Conservation (phyloP, 768 basidiomycete species). For the Boletus sp. region DNA sequence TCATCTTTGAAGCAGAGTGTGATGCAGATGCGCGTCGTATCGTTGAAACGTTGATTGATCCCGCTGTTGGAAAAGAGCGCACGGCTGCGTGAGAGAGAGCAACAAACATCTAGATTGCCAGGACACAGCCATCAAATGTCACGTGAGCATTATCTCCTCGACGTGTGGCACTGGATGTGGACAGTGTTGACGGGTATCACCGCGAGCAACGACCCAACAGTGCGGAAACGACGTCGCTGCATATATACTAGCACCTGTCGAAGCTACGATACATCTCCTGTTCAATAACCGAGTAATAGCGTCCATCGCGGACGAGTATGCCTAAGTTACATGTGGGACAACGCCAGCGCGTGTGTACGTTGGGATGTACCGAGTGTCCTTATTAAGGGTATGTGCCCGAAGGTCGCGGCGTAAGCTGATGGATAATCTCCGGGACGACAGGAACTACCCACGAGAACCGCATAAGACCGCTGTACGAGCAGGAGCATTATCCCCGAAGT, state of each 20-base stretch:
- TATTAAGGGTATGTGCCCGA: neutral
- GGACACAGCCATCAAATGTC: no score
- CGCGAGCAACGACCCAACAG: neutral
- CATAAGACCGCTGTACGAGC: neutral
- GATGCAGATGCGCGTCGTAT: neutral
- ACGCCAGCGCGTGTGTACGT: neutral
- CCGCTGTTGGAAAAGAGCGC: no score
- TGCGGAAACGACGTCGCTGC: neutral
- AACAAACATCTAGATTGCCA: no score
- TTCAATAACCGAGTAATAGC: conserved; percentile 3
- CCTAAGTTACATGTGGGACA: conserved; percentile 5
- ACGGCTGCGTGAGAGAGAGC: neutral
- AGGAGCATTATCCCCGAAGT: neutral
- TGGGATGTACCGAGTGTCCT: neutral
- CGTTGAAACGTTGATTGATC: no score
- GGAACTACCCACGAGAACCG: neutral
- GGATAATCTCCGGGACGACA: neutral
- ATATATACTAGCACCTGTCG: neutral
- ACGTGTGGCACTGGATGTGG: no score
- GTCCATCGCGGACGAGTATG: conserved; percentile 2
- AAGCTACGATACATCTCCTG: neutral
- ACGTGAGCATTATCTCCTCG: no score
- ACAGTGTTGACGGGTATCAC: no score
- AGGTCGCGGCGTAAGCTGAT: neutral
- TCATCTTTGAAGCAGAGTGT: no score